Percentiles rank a stretch among this genome's conserved stretches.
Evolutionary conservation across 345 rosid genomes (phyloP).

Genomic region (Lenwebbia sp.): DNA sequence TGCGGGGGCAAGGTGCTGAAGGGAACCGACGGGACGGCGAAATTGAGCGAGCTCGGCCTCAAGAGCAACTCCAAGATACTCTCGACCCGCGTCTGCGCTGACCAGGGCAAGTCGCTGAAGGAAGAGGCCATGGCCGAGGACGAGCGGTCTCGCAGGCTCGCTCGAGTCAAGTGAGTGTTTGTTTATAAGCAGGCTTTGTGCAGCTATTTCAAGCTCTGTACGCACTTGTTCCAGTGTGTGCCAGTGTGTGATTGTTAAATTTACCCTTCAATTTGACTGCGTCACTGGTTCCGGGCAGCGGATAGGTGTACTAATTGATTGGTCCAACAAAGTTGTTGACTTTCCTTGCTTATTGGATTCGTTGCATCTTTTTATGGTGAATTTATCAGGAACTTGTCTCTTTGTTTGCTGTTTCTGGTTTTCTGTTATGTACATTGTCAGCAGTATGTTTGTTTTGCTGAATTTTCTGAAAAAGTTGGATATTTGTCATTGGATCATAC

Average conservation of each 20-base stretch:
- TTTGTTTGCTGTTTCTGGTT: background rate
- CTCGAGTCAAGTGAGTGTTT: constrained; percentile 60
- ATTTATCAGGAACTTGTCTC: background rate
- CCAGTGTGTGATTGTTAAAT: background rate
- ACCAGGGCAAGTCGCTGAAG: constrained; percentile 21
- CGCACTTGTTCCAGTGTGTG: background rate
- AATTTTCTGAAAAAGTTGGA: background rate
- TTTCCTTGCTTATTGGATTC: background rate
- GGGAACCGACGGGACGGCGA: constrained; percentile 45
- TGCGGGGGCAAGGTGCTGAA: constrained; percentile 64
- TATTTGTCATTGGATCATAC: background rate
- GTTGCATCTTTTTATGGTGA: background rate
- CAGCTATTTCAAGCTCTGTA: background rate
- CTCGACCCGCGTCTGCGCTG: constrained; percentile 45
- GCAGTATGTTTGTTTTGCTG: background rate
- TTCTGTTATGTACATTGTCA: background rate
- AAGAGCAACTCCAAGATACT: constrained; percentile 72
- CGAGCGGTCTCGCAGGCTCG: constrained; percentile 58
- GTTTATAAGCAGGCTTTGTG: background rate
- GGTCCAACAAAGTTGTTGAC: background rate
- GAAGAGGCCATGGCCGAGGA: constrained; percentile 59
- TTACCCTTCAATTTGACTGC: background rate
- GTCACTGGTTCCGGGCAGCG: background rate
- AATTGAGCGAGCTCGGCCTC: constrained; percentile 48
- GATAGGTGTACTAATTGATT: background rate